phyloP scores from a whole-genome alignment of 2,329 filamentous ascomycete species.

The Cytospora paraplurivora region DNA sequence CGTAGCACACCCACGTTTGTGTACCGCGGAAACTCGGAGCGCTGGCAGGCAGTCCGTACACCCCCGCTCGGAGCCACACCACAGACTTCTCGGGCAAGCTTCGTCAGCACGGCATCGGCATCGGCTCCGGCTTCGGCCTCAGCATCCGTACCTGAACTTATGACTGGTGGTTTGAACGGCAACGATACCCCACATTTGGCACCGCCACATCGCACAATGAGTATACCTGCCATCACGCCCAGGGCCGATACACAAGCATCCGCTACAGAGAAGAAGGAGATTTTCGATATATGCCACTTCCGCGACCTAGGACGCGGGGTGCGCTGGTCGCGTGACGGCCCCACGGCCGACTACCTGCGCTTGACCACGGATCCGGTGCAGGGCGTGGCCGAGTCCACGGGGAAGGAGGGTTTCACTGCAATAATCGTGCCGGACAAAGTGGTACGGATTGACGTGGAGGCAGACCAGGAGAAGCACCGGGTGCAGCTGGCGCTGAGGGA shows the following conservation, averaged over 20 bases:
- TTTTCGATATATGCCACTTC: constrained; percentile 24
- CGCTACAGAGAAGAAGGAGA: background rate
- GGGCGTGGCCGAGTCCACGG: constrained; percentile 19
- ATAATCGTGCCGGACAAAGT: constrained; percentile 23
- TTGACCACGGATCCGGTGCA: constrained; percentile 18
- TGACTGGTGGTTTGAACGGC: background rate
- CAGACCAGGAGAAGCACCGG: constrained; percentile 9
- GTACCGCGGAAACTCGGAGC: constrained; percentile 4
- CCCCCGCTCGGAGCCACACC: background rate
- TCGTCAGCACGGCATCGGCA: background rate
- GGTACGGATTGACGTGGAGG: constrained; percentile 18
- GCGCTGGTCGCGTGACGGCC: constrained; percentile 19
- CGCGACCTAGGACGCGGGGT: constrained; percentile 9
- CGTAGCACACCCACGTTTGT: constrained; percentile 23
- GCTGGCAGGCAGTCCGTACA: constrained; percentile 17
- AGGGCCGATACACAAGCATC: background rate
- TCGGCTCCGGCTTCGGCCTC: no score
- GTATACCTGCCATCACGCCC: background rate
- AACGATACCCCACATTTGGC: background rate
- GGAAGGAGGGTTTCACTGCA: background rate
- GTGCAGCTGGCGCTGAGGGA: constrained; percentile 20
- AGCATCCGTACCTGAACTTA: background rate
- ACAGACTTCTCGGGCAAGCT: constrained; percentile 5
- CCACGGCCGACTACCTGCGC: constrained; percentile 16
- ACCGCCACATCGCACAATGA: background rate